These are phyloP conservation scores for Penicillium sp. DNA, from an alignment of 2,329 filamentous ascomycete species.

Conservation along the genomic window DNA sequence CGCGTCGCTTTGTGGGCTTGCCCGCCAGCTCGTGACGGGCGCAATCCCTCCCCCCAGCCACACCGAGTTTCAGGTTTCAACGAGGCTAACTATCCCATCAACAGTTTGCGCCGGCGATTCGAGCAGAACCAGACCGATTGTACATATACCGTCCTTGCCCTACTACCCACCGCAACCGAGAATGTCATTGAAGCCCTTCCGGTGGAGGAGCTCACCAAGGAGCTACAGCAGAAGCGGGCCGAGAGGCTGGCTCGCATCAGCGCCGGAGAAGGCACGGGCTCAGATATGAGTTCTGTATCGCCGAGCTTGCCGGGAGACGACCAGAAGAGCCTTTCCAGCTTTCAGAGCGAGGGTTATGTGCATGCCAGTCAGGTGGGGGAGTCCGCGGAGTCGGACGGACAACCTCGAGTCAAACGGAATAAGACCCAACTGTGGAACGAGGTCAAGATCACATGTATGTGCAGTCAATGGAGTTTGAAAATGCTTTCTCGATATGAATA, in stretches of 20 bases:
- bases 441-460: constrained; percentile 85
- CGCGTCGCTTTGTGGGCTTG: neutral
- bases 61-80: constrained; percentile 15
- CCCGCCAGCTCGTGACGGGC: constrained; percentile 19
- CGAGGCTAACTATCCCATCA: constrained; percentile 16
- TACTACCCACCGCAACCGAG: constrained; percentile 87
- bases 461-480: neutral
- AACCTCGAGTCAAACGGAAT: constrained; percentile 67
- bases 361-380: constrained; percentile 77
- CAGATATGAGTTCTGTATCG: constrained; percentile 60
- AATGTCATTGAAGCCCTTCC: constrained; percentile 87
- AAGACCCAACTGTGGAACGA: constrained; percentile 98
- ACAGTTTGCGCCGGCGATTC: constrained; percentile 88
- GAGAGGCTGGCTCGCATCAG: constrained; percentile 66
- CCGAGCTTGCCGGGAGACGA: constrained; percentile 83
- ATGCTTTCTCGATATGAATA: neutral
- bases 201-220: constrained; percentile 89
- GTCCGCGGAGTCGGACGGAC: constrained; percentile 54
- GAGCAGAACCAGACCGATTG: constrained; percentile 99
- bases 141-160: constrained; percentile 94
- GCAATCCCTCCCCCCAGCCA: neutral
- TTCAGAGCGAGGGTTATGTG: constrained; percentile 79
- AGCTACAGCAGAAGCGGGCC: constrained; percentile 91
- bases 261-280: constrained; percentile 59
- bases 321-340: constrained; percentile 72